Evolutionary conservation across 345 rosid genomes (phyloP), one percentile per base, ranked within the genome.

Genomic region (Populus euphratica): DNA sequence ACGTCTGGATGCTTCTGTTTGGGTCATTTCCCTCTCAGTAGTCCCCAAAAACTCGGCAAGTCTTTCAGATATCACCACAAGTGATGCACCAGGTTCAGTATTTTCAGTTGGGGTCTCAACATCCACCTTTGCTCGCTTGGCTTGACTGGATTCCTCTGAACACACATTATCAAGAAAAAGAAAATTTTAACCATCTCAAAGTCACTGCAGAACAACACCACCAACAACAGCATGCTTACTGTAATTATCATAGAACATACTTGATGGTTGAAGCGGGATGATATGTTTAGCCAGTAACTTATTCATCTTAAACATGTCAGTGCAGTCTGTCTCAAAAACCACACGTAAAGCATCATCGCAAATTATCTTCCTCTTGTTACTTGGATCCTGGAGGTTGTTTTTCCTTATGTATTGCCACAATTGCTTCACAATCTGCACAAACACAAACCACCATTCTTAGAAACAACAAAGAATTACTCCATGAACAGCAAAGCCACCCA

Each of bases 271-370:
- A 75, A 95, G 92, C 13, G 96, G 85, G 61, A 87, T 88, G 69
- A 95, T 95, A 86, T 95, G 98, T 85, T 95, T 95, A 41, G 99
- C 86, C 68, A 95, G 91, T 78, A 95, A 83, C 89, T 93, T 95
- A 77, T 93, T 95, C 99, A 95, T 95, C 85, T 92, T 93, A 87
- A 95, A 95, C 99, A 95, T 95, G 87, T 95, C 99, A 41, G 99
- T 95, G 80, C 97, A 95, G 83, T 93, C 99, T 18, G 97, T 92
- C 89, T 95, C 99, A 74, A 93, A 95, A 10, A 95, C 96, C 69
- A 92, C 75, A 21, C 98, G 97, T 44, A 95, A 78, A 21, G 97
- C 96, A 78, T 93, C 98, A 86, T 95, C 97, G 69, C 98, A 95
- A 61, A 95, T 93, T 74, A 95, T 95, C 90, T 95, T 95, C 78